These are phyloP conservation scores for Vitis hybrid DNA, from an alignment of 177 flowering plant species.

Conservation along the genomic window DNA sequence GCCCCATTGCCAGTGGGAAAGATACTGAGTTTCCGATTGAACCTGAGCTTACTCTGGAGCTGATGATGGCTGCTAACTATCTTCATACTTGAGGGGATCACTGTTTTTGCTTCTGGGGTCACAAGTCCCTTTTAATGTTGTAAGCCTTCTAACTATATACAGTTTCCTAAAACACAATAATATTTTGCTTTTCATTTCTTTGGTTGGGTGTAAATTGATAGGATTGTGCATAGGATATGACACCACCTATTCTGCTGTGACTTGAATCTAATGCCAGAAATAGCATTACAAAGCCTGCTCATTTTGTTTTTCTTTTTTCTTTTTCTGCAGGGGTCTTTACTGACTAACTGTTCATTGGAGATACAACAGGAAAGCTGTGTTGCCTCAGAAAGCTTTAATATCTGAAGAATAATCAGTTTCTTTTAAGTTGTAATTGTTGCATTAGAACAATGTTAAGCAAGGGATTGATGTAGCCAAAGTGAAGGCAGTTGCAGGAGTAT, in stretches of 20 bases:
- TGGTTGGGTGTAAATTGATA: no score
- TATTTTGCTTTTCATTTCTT: no score
- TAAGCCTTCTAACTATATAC: neutral
- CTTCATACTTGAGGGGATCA: conserved; percentile 62
- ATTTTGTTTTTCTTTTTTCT: no score
- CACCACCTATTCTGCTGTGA: no score
- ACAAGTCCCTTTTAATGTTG: conserved; percentile 1
- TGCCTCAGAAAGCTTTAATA: conserved; percentile 6
- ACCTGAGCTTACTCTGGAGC: conserved; percentile 78
- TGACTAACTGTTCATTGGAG: no score
- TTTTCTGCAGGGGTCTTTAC: no score
- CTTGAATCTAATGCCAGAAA: no score
- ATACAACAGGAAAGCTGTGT: conserved; percentile 1
- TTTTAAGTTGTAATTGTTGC: neutral
- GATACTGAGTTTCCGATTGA: conserved; percentile 89
- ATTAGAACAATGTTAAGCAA: conserved; percentile 2
- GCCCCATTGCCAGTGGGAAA: conserved; percentile 60
- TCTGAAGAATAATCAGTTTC: neutral
- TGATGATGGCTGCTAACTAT: conserved; percentile 95
- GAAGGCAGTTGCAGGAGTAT: neutral
- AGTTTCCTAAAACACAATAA: no score
- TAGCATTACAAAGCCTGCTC: no score
- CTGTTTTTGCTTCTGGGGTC: conserved; percentile 10
- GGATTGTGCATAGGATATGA: no score
- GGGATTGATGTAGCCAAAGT: neutral